These are phyloP conservation scores for Ruellia speciosa DNA, from an alignment of 305 asterid genomes.

Conservation along the genomic window DNA sequence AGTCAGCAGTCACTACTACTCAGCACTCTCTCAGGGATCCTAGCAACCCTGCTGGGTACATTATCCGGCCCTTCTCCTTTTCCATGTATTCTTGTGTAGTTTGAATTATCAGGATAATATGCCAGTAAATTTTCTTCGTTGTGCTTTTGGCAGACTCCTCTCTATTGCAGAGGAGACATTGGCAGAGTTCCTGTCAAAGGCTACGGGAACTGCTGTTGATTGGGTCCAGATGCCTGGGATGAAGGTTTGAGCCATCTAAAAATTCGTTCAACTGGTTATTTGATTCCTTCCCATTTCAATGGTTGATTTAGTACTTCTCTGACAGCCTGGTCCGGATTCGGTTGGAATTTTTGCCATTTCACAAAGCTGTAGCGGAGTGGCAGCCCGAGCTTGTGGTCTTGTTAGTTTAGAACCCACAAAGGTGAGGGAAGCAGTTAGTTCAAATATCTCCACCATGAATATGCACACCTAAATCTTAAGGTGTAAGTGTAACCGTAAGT, in stretches of 20 bases:
- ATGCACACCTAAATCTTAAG: constrained; percentile 4
- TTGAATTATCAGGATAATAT: not conserved
- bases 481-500: too few relatives aligned
- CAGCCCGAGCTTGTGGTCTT: constrained; percentile 98
- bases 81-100: not conserved
- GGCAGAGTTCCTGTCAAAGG: constrained; percentile 99
- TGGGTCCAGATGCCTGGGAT: constrained; percentile 99
- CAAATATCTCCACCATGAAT: not conserved
- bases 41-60: constrained; percentile 91
- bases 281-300: constrained; percentile 8
- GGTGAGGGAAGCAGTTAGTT: constrained; percentile 30
- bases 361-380: constrained; percentile 87
- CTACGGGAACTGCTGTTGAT: constrained; percentile 99
- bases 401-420: constrained; percentile 89
- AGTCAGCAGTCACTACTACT: constrained; percentile 68
- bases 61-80: constrained; percentile 11
- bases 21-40: constrained; percentile 80
- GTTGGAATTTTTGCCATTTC: constrained; percentile 98
- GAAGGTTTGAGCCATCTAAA: constrained; percentile 50
- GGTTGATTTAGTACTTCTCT: not conserved
- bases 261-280: constrained; percentile 4
- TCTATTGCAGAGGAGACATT: constrained; percentile 97
- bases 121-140: constrained; percentile 1
- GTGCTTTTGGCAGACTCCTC: constrained; percentile 57
- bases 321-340: constrained; percentile 99